phyloP scores from a whole-genome alignment of 176 grass and related monocot species.

The Oryza meyeriana region DNA sequence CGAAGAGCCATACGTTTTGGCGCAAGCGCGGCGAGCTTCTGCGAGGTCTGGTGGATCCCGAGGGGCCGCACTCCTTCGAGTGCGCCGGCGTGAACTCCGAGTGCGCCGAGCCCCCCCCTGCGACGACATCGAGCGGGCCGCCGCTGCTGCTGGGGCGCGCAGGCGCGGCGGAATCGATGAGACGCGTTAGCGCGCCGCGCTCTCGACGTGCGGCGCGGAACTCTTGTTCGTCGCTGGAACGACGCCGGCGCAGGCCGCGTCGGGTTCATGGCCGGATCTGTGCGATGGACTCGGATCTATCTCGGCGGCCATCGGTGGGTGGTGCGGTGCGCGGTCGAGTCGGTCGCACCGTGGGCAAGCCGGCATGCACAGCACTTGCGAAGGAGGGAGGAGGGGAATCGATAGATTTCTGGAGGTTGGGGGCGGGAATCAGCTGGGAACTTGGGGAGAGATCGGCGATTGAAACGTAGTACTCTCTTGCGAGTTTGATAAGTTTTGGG shows the following conservation, averaged over 20 bases:
- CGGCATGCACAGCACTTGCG: too few species aligned
- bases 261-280: conserved; percentile 36
- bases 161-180: too few species aligned
- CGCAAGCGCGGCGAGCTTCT: conserved; percentile 87
- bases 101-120: conserved; percentile 45
- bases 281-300: conserved; percentile 36
- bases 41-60: conserved; percentile 88
- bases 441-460: too few species aligned
- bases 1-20: conserved; percentile 48
- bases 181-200: conserved; percentile 36
- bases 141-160: background rate
- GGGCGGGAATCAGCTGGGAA: too few species aligned
- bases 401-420: too few species aligned
- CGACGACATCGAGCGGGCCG: conserved; percentile 43
- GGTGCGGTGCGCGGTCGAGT: background rate
- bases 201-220: conserved; percentile 82
- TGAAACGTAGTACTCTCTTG: too few species aligned
- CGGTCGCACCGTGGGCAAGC: too few species aligned
- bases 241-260: conserved; percentile 62
- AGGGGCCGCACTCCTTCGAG: too few species aligned
- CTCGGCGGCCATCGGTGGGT: conserved; percentile 25
- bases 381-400: too few species aligned
- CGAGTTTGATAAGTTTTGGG: too few species aligned
- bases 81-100: conserved; percentile 91
- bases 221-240: conserved; percentile 92